Evolutionary conservation across 257 asterid genomes (phyloP), one percentile per base, ranked within the genome.

Genomic region (Lantana camara): DNA sequence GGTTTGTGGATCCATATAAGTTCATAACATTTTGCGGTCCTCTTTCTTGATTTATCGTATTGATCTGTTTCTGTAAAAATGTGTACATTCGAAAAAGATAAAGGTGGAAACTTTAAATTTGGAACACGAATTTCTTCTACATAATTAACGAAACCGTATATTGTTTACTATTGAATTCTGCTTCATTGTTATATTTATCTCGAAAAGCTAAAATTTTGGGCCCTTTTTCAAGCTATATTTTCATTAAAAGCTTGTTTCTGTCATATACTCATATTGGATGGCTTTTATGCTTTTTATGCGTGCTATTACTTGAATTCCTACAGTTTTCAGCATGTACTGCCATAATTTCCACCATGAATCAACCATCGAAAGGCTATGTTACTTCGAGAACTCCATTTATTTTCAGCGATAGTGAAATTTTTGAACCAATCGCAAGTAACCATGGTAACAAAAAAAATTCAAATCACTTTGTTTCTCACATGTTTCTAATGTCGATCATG

Each of bases 381-480:
- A 80, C 82, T 69, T 60, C 67, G 55, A 71, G 50, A 65, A 56
- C 57, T 71, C 23, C 82, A 24, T 58, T 24, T 65, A 57, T 72
- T 65, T 74, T 86, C 49, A 47, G 73, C 38, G 56, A 68, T 47
- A n/a, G n/a, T n/a, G n/a, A n/a, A n/a, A n/a, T n/a, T n/a, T n/a
- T n/a, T n/a, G n/a, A n/a, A n/a, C n/a, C 95, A 27, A 27, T 75
- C 44, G 68, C 89, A 54, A 86, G 67, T 59, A 83, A 74, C 73
- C 80, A 73, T 37, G 86, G 96, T 89, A 60, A 75, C 79, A 59
- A 58, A 41, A 41, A 55, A 58, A 52, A 21, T 22, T 27, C 48
- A 13, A 17, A 16, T 6, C 14, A 2, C 45, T 45, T 35, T 54
- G n/a, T 29, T 73, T 20, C 22, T 38, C 5, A n/a, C 10, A n/a